phyloP scores from a whole-genome alignment of 495 filamentous ascomycete genomes.

The Cercophora sp. region DNA sequence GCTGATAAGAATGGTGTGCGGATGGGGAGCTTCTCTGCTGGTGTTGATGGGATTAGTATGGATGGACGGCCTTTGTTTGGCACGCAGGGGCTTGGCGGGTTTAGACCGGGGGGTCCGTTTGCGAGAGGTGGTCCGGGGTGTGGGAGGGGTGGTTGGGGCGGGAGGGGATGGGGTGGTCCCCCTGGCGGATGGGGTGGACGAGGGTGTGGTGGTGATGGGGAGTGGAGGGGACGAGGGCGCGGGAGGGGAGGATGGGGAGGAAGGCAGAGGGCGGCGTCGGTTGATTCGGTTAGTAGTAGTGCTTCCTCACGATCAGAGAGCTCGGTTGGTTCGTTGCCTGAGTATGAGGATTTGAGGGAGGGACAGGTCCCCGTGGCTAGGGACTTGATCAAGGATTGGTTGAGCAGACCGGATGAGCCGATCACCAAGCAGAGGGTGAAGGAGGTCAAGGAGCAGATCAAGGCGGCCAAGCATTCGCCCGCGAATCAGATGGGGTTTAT shows the following conservation, averaged over 20 bases:
- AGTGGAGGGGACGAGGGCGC: slow-evolving; percentile 4
- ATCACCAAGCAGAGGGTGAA: slow-evolving; percentile 41
- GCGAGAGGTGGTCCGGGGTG: not conserved
- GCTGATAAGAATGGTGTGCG: slow-evolving; percentile 41
- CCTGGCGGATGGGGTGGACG: not conserved
- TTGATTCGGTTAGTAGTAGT: not conserved
- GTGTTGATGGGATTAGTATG: slow-evolving; percentile 30
- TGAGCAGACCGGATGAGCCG: slow-evolving; percentile 39
- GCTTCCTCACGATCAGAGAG: slow-evolving; percentile 34
- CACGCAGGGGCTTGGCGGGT: not conserved
- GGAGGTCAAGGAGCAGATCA: slow-evolving; percentile 33
- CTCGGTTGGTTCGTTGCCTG: slow-evolving; percentile 44
- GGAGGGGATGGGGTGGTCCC: not conserved
- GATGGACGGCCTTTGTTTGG: slow-evolving; percentile 28
- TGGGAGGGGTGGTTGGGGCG: not conserved
- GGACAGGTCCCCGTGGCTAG: slow-evolving; percentile 37
- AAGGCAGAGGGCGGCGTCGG: slow-evolving; percentile 13
- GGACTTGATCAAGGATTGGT: slow-evolving; percentile 34
- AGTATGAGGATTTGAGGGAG: slow-evolving; percentile 41
- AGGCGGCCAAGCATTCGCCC: slow-evolving; percentile 29
- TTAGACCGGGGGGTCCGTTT: slow-evolving; percentile 2
- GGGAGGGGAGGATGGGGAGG: slow-evolving; percentile 4
- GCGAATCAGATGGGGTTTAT: slow-evolving; percentile 8
- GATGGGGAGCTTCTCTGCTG: slow-evolving; percentile 27
- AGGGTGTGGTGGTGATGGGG: not conserved